Percentiles rank a stretch among this genome's conserved stretches.
These are phyloP conservation scores for Diaporthe vexans DNA, from an alignment of 2,329 filamentous ascomycete species.

Conservation along the genomic window DNA sequence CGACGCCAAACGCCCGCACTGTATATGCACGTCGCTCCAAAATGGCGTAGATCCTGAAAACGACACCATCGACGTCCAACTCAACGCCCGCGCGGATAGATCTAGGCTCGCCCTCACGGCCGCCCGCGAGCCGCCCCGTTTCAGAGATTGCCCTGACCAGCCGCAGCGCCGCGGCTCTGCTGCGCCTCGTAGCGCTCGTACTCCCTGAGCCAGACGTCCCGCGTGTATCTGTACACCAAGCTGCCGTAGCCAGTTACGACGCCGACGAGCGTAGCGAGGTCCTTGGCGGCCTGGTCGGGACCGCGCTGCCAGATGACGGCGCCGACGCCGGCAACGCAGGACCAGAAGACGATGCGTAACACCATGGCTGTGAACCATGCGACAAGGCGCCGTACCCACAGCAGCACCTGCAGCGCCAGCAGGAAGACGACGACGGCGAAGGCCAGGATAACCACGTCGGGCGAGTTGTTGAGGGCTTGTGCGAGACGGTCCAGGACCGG, in stretches of 20 bases:
- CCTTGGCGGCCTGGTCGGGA: constrained; percentile 72
- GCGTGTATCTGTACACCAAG: constrained; percentile 53
- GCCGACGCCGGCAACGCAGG: constrained; percentile 65
- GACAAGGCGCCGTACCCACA: constrained; percentile 79
- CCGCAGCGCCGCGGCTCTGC: constrained; percentile 49
- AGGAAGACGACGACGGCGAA: constrained; percentile 69
- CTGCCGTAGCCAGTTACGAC: constrained; percentile 62
- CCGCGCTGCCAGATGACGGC: constrained; percentile 76
- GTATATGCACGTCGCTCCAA: constrained; percentile 5
- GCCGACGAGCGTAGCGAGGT: constrained; percentile 62
- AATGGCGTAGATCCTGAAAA: not conserved
- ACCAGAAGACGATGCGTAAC: constrained; percentile 75
- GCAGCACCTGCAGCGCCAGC: constrained; percentile 74
- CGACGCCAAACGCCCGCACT: constrained; percentile 4
- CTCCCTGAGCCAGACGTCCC: constrained; percentile 69
- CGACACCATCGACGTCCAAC: too few relatives aligned
- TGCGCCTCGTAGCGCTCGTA: constrained; percentile 70
- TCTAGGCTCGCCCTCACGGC: not conserved
- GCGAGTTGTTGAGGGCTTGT: constrained; percentile 54
- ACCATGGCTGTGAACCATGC: constrained; percentile 82
- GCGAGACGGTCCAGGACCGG: constrained; percentile 59
- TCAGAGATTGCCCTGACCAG: not conserved
- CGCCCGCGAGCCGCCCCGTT: not conserved
- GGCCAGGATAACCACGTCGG: constrained; percentile 59
- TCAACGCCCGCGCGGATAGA: not conserved